Base-by-base conservation (phyloP, 2,329 filamentous ascomycete genomes). In the Neophaeococcomyces mojaviensis region DNA sequence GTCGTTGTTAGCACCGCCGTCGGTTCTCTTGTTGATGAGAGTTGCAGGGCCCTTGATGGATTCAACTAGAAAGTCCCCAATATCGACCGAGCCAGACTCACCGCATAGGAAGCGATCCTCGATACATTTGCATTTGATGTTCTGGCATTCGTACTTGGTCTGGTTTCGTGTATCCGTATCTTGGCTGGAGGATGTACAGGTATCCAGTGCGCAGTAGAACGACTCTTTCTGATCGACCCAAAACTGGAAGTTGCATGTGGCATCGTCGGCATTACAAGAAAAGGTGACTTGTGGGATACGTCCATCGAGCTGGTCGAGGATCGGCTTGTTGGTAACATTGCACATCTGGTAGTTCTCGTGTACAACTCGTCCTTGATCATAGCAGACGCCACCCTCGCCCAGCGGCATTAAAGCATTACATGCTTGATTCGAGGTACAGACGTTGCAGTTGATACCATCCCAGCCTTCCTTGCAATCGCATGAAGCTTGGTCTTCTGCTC, bases 311-410 rank as follows among this genome's bases (percentile, higher is more conserved):
- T 90, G 81, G 51, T 89, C 81, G 46, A 90, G 73, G 60, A 98
- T 98, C 71, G 94, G 92, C 65, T 81, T 79, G 70, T 98, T 98
- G 46, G 89, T 97, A 55, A 98, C 92, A 65, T 94, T 87, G 68
- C 92, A 98, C 71, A 95, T 92, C 68, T 98, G 94, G 68, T 88
- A 90, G 70, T 97, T 98, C 67, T 94, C 81, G 58, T 92, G 88
- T 52, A 97, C 83, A 9, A 94, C 83, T 55, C 94, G 80, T 37
- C 90, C 90, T 56, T 90, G 83, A 60, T 86, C 84, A 64, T 96
- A 97, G 69, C 92, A 98, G 9, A 95, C 82, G 26, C 88, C 92
- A 37, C 83, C 88, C 50, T 87, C 78, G 3, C 78, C 78, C 12
- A 83, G 81, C 3, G 87, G 86, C 82, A 94, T 94, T 66, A 98